phyloP scores from a whole-genome alignment of 768 basidiomycete genomes.

The Boletus vinaceobasis region DNA sequence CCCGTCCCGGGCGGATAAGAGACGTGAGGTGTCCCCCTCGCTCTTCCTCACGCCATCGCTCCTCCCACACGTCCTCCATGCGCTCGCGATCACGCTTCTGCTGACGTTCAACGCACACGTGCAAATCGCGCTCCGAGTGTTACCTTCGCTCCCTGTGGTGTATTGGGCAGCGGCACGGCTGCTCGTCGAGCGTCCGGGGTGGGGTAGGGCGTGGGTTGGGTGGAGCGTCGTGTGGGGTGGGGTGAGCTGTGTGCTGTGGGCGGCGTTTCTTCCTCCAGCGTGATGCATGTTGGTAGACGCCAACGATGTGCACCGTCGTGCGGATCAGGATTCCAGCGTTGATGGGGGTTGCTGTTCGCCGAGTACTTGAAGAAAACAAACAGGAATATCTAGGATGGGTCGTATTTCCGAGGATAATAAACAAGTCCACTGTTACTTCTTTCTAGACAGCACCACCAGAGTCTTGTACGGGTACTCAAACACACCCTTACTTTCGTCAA shows the following conservation, averaged over 20 bases:
- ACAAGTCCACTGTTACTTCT: constrained; percentile 31
- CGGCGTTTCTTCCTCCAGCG: constrained; percentile 87
- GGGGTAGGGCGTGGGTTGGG: constrained; percentile 61
- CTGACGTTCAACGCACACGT: constrained; percentile 80
- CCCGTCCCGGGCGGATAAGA: neutral
- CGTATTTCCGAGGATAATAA: neutral
- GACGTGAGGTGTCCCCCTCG: neutral
- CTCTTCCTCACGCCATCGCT: constrained; percentile 43
- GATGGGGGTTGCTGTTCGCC: neutral
- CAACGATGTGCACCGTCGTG: neutral
- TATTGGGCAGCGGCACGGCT: constrained; percentile 87
- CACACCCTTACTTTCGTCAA: constrained; percentile 64
- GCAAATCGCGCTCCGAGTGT: constrained; percentile 81
- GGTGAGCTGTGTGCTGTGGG: constrained; percentile 73
- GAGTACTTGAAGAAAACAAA: neutral
- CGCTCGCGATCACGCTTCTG: constrained; percentile 54
- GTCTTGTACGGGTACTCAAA: constrained; percentile 84
- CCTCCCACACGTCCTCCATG: constrained; percentile 74
- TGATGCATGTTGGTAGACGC: constrained; percentile 31
- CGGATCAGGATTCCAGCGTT: no score
- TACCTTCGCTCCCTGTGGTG: constrained; percentile 69
- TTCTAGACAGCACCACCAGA: constrained; percentile 49
- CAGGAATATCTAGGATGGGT: neutral
- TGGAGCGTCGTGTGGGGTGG: constrained; percentile 82
- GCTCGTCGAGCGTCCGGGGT: constrained; percentile 43